These are phyloP conservation scores for Solanum peruvianum DNA, from an alignment of 257 asterid genomes.

Conservation along the genomic window DNA sequence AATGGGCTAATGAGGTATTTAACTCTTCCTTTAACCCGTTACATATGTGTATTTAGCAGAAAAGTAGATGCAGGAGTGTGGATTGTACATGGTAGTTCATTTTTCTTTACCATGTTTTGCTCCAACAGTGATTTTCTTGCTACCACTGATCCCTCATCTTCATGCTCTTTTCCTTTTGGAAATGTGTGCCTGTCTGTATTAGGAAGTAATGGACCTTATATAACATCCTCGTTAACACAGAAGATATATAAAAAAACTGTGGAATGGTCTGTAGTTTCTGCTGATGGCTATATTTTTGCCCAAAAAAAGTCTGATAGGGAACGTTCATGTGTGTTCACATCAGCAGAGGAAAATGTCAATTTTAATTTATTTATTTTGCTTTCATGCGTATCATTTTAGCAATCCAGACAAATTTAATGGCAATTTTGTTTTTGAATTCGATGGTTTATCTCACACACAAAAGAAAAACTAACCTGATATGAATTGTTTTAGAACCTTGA, in stretches of 20 bases:
- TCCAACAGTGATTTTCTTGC: not conserved
- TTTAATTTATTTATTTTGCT: not conserved
- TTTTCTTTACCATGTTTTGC: not conserved
- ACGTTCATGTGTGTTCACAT: not conserved
- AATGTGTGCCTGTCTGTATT: not conserved
- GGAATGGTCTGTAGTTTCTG: not conserved
- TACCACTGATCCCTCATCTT: not conserved
- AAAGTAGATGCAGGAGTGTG: not conserved
- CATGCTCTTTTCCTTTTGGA: not conserved
- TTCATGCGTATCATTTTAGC: not conserved
- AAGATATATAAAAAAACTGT: not conserved
- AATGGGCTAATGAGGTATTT: constrained; percentile 63
- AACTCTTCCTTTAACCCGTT: not conserved
- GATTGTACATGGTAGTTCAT: not conserved
- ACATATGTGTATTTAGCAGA: not conserved
- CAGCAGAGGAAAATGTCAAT: not conserved
- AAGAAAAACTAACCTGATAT: not conserved
- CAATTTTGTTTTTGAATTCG: not conserved
- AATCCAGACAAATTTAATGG: not conserved
- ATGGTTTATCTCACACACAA: not conserved
- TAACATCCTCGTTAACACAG: not conserved
- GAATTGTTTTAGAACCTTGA: constrained; percentile 49
- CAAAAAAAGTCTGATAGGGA: not conserved
- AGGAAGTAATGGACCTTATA: not conserved
- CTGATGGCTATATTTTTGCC: not conserved